Evolutionary conservation across 2,329 filamentous ascomycete genomes (phyloP).

Genomic region (Trichoderma sp.): DNA sequence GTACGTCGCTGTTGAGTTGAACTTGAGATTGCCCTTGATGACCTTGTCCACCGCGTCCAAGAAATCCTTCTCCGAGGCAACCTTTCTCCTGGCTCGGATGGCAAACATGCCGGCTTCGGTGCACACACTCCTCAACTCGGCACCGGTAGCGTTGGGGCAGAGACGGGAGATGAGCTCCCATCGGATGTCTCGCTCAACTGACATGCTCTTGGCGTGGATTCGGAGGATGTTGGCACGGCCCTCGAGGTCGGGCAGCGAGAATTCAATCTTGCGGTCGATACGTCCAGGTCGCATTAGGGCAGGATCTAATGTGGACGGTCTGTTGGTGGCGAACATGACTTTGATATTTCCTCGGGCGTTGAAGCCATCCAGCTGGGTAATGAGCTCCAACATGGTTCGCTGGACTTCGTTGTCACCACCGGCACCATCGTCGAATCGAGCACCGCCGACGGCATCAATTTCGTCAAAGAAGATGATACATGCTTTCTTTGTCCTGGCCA

Average conservation of each 20-base stretch:
- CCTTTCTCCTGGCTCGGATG: constrained; percentile 90
- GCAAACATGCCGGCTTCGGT: constrained; percentile 99
- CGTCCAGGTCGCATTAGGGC: constrained; percentile 94
- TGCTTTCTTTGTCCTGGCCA: constrained; percentile 98
- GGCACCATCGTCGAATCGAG: constrained; percentile 93
- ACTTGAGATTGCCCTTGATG: constrained; percentile 98
- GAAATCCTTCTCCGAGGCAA: constrained; percentile 98
- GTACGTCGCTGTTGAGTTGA: constrained; percentile 97
- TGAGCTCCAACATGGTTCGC: constrained; percentile 95
- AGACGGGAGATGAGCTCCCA: constrained; percentile 98
- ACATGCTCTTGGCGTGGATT: constrained; percentile 99
- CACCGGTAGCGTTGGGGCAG: constrained; percentile 95
- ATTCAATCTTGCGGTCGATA: constrained; percentile 99
- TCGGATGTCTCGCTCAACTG: constrained; percentile 94
- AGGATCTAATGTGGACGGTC: constrained; percentile 92
- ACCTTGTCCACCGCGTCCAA: constrained; percentile 98
- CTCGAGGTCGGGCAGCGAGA: constrained; percentile 94
- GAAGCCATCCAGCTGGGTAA: constrained; percentile 95
- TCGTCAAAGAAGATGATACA: constrained; percentile 99
- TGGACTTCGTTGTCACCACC: constrained; percentile 98
- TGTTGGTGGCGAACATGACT: constrained; percentile 98
- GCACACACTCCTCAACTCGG: constrained; percentile 91
- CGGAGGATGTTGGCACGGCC: constrained; percentile 95
- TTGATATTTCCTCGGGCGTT: constrained; percentile 98
- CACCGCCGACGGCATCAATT: constrained; percentile 93